Percentiles rank a stretch among this genome's conserved stretches.
These are phyloP conservation scores for Dioscorea cayenensis DNA, from an alignment of 116 monocot genomes.

Conservation along the genomic window DNA sequence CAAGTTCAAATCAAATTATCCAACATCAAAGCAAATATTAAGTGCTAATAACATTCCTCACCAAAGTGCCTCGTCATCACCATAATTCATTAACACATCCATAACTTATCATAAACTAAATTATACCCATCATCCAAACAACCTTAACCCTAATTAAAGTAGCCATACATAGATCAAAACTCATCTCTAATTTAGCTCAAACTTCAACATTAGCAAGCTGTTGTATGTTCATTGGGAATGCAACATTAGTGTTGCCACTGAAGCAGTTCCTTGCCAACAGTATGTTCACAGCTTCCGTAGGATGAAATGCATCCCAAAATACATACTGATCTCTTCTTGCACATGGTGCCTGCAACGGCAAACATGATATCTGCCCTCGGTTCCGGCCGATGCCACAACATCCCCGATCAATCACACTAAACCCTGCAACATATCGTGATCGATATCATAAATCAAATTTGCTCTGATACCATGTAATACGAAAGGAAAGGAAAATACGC, in stretches of 20 bases:
- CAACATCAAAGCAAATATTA: too few relatives aligned
- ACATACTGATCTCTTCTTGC: constrained; percentile 54
- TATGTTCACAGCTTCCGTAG: constrained; percentile 65
- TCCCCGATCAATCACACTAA: constrained; percentile 57
- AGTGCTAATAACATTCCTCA: too few relatives aligned
- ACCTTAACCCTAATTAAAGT: too few relatives aligned
- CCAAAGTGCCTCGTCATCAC: too few relatives aligned
- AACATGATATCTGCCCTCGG: constrained; percentile 73
- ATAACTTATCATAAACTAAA: too few relatives aligned
- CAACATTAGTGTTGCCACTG: constrained; percentile 25
- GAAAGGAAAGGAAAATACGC: neutral
- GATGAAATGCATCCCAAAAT: constrained; percentile 97
- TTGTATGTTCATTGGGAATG: constrained; percentile 65
- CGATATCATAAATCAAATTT: neutral
- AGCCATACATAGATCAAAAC: too few relatives aligned
- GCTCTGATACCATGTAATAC: neutral
- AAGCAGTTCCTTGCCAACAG: constrained; percentile 57
- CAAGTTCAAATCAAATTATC: too few relatives aligned
- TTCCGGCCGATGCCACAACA: constrained; percentile 86
- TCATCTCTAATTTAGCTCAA: neutral
- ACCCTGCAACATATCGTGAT: constrained; percentile 31
- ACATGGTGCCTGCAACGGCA: constrained; percentile 75
- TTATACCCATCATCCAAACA: too few relatives aligned
- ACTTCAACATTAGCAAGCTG: constrained; percentile 45
- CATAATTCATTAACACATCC: too few relatives aligned